Percentiles rank a stretch among this genome's conserved stretches.
These are phyloP conservation scores for Xylaria longipes DNA, from an alignment of 495 filamentous ascomycete genomes.

Conservation along the genomic window DNA sequence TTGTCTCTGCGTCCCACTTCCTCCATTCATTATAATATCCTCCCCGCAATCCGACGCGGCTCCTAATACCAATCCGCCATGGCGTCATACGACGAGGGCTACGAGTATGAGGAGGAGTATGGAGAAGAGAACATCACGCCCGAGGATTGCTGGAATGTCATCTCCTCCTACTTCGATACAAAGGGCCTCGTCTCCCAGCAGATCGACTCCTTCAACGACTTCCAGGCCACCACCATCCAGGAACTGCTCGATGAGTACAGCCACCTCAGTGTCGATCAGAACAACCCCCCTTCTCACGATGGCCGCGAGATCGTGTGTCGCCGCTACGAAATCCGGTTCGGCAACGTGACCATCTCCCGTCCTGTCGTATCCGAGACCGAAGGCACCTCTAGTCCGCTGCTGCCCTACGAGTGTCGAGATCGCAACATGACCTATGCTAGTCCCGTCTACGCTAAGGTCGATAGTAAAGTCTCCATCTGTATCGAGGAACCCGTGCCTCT, in stretches of 20 bases:
- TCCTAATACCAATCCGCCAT: slow-evolving; percentile 23
- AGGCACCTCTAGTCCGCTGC: slow-evolving; percentile 77
- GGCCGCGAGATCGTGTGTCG: slow-evolving; percentile 81
- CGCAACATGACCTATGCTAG: slow-evolving; percentile 95
- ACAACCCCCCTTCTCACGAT: slow-evolving; percentile 71
- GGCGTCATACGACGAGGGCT: slow-evolving; percentile 41
- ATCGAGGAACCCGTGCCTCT: slow-evolving; percentile 72
- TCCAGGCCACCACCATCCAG: slow-evolving; percentile 89
- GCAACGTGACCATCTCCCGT: slow-evolving; percentile 78
- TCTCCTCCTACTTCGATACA: slow-evolving; percentile 91
- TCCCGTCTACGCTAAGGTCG: slow-evolving; percentile 85
- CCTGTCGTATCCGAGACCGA: slow-evolving; percentile 92
- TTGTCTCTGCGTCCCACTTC: not conserved
- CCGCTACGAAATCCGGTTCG: slow-evolving; percentile 93
- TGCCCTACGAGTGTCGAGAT: slow-evolving; percentile 91
- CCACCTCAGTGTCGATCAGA: slow-evolving; percentile 86
- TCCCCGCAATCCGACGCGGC: not conserved
- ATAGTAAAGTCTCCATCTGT: slow-evolving; percentile 78
- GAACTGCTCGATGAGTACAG: slow-evolving; percentile 90
- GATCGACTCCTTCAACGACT: slow-evolving; percentile 97
- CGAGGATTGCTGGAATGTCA: slow-evolving; percentile 97
- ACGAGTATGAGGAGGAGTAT: slow-evolving; percentile 52
- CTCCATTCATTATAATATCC: not conserved
- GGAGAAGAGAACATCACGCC: slow-evolving; percentile 79
- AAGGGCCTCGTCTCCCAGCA: slow-evolving; percentile 98